phyloP scores from a whole-genome alignment of 352 stramenopile species.

The Phytophthora sojae region DNA sequence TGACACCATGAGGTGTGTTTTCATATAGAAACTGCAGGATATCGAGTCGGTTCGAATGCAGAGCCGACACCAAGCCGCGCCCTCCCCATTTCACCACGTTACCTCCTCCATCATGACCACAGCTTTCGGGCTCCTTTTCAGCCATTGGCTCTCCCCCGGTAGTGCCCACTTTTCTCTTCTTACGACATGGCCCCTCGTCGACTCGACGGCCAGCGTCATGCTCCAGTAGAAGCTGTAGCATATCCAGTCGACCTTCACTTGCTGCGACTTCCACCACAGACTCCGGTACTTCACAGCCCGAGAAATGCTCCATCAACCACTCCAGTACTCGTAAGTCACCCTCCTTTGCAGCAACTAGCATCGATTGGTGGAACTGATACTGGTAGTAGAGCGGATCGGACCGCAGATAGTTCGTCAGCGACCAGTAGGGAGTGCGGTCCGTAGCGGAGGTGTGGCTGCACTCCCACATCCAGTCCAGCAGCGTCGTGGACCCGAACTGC shows the following conservation, averaged over 20 bases:
- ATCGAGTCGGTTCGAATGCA: too few relatives aligned
- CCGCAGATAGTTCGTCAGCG: slow-evolving; percentile 4
- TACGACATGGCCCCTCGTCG: too few relatives aligned
- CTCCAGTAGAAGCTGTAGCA: not conserved
- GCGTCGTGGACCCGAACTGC: too few relatives aligned
- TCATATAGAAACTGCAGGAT: too few relatives aligned
- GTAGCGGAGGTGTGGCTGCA: not conserved
- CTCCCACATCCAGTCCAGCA: too few relatives aligned
- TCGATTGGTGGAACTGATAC: not conserved
- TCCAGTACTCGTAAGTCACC: not conserved
- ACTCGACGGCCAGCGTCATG: not conserved
- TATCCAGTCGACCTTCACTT: not conserved
- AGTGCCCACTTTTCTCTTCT: too few relatives aligned
- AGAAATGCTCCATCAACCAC: not conserved
- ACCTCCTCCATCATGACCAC: too few relatives aligned
- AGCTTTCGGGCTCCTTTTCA: too few relatives aligned
- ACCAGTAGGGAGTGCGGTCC: not conserved
- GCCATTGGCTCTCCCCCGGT: too few relatives aligned
- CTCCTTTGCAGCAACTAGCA: not conserved
- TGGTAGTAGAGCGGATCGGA: not conserved
- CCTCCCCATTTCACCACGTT: too few relatives aligned
- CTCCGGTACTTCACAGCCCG: not conserved
- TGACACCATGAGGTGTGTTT: too few relatives aligned
- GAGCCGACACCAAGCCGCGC: too few relatives aligned
- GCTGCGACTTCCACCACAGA: not conserved